phyloP scores from a whole-genome alignment of 441 rosid genomes.

The Monsonia emarginata region DNA sequence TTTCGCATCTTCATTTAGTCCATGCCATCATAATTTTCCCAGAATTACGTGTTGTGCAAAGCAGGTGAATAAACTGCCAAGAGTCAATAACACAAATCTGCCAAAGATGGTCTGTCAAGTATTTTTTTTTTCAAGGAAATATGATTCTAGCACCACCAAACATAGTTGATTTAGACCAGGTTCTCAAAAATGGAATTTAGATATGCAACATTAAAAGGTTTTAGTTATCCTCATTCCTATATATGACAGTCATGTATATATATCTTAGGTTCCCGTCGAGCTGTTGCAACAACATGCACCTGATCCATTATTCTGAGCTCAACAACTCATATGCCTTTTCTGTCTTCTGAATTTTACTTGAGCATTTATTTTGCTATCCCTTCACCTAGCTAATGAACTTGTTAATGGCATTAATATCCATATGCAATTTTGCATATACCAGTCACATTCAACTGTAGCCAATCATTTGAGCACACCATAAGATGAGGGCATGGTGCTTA shows the following conservation, averaged over 20 bases:
- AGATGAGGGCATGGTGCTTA: neutral
- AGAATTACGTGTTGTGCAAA: neutral
- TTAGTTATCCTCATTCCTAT: too few species aligned
- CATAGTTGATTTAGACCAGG: neutral
- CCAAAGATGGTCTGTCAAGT: neutral
- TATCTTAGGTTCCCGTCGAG: too few species aligned
- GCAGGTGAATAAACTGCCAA: neutral
- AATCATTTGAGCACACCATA: neutral
- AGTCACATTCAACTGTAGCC: neutral
- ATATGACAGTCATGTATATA: neutral
- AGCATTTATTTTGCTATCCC: neutral
- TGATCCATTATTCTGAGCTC: neutral
- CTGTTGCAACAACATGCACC: too few species aligned
- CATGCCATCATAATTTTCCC: neutral
- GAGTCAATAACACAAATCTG: neutral
- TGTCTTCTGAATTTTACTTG: neutral
- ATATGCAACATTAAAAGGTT: neutral
- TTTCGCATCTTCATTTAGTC: neutral
- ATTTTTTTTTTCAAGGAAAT: neutral
- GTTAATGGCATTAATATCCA: neutral
- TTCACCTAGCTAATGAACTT: neutral
- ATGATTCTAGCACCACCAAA: neutral
- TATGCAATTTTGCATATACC: neutral
- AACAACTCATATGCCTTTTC: neutral
- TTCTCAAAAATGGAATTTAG: neutral